Percentiles rank a stretch among this genome's conserved stretches.
phyloP scores from a whole-genome alignment of 2,329 filamentous ascomycete genomes.

The Verticillium tricorpus region DNA sequence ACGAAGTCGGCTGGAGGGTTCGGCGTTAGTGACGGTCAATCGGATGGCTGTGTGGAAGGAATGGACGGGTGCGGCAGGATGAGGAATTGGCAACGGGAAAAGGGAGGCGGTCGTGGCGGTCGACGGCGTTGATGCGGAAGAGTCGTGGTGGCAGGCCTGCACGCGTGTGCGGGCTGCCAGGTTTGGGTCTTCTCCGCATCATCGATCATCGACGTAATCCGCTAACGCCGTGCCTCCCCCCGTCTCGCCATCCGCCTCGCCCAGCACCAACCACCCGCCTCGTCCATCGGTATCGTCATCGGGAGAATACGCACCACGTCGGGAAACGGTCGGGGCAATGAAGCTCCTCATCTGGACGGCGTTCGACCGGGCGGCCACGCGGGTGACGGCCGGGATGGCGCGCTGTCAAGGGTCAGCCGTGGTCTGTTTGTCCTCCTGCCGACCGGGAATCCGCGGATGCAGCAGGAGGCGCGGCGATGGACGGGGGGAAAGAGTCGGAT shows the following conservation, averaged over 20 bases:
- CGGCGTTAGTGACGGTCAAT: not conserved
- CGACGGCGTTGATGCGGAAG: not conserved
- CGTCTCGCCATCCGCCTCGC: not conserved
- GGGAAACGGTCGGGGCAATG: slow-evolving; percentile 56
- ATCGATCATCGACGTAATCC: not conserved
- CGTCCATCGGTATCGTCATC: not conserved
- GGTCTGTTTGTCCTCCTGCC: slow-evolving; percentile 6
- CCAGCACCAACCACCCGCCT: not conserved
- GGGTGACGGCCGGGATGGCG: slow-evolving; percentile 46
- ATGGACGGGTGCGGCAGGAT: not conserved
- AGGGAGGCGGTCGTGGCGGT: not conserved
- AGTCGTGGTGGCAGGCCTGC: not conserved
- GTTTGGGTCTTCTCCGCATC: not conserved
- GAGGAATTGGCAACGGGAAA: not conserved
- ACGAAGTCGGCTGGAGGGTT: slow-evolving; percentile 84
- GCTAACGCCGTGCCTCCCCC: not conserved
- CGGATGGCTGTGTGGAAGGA: not conserved
- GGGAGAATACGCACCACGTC: slow-evolving; percentile 50
- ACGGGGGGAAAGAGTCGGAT: not conserved
- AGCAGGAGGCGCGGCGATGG: not conserved
- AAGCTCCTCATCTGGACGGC: slow-evolving; percentile 50
- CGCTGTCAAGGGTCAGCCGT: slow-evolving; percentile 25
- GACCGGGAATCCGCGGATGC: too few species aligned
- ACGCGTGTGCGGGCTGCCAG: not conserved
- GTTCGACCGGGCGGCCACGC: slow-evolving; percentile 40